Percentiles rank a stretch among this genome's conserved stretches.
These are phyloP conservation scores for Triticum monococcum DNA, from an alignment of 176 grass and related monocot species.

Conservation along the genomic window DNA sequence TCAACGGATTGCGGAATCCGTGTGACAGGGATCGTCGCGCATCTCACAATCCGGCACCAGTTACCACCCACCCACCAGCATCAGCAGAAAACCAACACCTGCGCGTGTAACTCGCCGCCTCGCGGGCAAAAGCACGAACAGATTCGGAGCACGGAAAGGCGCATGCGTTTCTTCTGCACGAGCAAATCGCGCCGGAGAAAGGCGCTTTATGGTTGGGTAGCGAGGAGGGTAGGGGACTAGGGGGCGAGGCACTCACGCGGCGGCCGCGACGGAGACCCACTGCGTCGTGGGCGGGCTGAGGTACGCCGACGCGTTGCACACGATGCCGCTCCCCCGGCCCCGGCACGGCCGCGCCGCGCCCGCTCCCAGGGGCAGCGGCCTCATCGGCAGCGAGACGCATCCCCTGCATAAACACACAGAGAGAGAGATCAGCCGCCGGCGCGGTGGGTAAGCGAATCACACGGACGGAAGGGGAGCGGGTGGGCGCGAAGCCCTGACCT, in stretches of 20 bases:
- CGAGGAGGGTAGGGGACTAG: background rate
- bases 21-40: background rate
- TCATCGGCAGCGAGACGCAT: conserved; percentile 37
- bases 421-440: too few species aligned
- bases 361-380: background rate
- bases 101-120: background rate
- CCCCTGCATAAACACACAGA: conserved; percentile 12
- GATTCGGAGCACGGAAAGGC: background rate
- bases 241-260: conserved; percentile 51
- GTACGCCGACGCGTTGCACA: conserved; percentile 49
- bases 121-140: background rate
- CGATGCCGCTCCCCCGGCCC: background rate
- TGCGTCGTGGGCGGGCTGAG: conserved; percentile 57
- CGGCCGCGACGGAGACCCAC: conserved; percentile 71
- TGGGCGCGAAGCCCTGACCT: conserved; percentile 16
- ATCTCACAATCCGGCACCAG: background rate
- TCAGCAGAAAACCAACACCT: background rate
- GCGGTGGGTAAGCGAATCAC: background rate
- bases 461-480: background rate
- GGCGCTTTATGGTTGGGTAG: background rate
- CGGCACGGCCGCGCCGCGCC: background rate
- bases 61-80: background rate
- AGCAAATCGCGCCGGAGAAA: background rate
- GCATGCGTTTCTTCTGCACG: background rate
- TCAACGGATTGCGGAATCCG: background rate